These are phyloP conservation scores for Hypoxylon sp. DNA, from an alignment of 2,329 filamentous ascomycete genomes.

Conservation along the genomic window DNA sequence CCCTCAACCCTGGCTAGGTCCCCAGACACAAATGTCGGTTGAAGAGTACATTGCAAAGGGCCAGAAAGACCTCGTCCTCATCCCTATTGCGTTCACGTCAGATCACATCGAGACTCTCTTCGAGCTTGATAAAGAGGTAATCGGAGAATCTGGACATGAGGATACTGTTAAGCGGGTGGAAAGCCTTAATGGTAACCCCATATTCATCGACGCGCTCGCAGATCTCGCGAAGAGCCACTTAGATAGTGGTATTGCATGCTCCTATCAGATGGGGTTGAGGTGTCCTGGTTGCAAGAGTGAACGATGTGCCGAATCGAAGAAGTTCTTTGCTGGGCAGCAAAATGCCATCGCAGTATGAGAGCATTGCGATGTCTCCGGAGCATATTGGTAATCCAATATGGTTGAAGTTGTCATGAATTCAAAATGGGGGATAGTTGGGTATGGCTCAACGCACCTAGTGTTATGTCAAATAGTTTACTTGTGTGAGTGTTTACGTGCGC, in stretches of 20 bases:
- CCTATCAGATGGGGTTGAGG: slow-evolving; percentile 87
- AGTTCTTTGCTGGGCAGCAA: slow-evolving; percentile 68
- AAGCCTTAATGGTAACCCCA: slow-evolving; percentile 89
- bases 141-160: slow-evolving; percentile 83
- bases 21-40: slow-evolving; percentile 91
- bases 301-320: slow-evolving; percentile 83
- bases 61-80: slow-evolving; percentile 89
- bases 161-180: slow-evolving; percentile 92
- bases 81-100: slow-evolving; percentile 98
- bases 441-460: background rate
- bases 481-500: slow-evolving; percentile 1
- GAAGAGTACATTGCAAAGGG: slow-evolving; percentile 91
- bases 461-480: background rate
- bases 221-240: slow-evolving; percentile 89
- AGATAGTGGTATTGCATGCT: slow-evolving; percentile 76
- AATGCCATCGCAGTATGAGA: slow-evolving; percentile 49
- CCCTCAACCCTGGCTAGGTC: slow-evolving; percentile 93
- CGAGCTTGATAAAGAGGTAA: slow-evolving; percentile 95
- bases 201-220: slow-evolving; percentile 92
- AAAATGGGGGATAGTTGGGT: background rate
- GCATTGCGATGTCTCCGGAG: background rate
- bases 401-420: background rate
- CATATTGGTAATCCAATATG: background rate
- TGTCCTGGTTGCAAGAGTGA: slow-evolving; percentile 96
- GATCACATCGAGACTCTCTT: slow-evolving; percentile 98